A percentile compares a stretch with the other conserved stretches of the same genome.
Conservation (phyloP, 768 basidiomycete genomes). For the Psilocybe sp. region DNA sequence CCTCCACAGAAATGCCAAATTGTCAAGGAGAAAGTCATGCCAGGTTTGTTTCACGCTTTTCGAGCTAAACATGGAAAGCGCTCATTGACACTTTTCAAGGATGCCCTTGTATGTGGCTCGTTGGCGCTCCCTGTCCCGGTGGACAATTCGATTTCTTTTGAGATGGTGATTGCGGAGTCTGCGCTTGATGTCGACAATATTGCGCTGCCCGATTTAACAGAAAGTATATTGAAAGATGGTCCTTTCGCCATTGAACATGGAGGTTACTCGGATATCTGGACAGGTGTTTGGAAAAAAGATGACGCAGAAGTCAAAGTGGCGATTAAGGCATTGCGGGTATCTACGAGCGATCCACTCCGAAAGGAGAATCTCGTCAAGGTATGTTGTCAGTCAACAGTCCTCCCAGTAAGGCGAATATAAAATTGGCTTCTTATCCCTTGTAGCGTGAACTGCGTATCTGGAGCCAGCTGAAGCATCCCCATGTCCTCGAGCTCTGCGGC, state of each 20-base stretch:
- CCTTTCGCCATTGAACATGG: conserved; percentile 36
- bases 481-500: conserved; percentile 34
- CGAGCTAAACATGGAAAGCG: conserved; percentile 1
- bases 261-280: conserved; percentile 44
- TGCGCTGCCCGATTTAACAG: conserved; percentile 29
- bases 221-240: conserved; percentile 26
- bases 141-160: conserved; percentile 3
- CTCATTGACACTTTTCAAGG: conserved; percentile 7
- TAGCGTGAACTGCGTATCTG: conserved; percentile 34
- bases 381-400: no score
- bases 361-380: conserved; percentile 30
- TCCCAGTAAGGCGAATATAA: not conserved
- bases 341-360: conserved; percentile 27
- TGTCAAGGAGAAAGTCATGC: conserved; percentile 67
- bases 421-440: conserved; percentile 21
- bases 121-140: conserved; percentile 5
- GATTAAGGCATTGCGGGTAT: conserved; percentile 36
- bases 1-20: conserved; percentile 40
- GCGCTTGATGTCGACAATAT: not conserved
- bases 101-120: conserved; percentile 12
- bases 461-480: conserved; percentile 36
- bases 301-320: conserved; percentile 26
- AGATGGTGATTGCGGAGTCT: conserved; percentile 3
- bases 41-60: conserved; percentile 29
- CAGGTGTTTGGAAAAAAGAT: conserved; percentile 29